These are phyloP conservation scores for Inga oerstediana DNA, from an alignment of 306 rosid genomes.

Conservation along the genomic window DNA sequence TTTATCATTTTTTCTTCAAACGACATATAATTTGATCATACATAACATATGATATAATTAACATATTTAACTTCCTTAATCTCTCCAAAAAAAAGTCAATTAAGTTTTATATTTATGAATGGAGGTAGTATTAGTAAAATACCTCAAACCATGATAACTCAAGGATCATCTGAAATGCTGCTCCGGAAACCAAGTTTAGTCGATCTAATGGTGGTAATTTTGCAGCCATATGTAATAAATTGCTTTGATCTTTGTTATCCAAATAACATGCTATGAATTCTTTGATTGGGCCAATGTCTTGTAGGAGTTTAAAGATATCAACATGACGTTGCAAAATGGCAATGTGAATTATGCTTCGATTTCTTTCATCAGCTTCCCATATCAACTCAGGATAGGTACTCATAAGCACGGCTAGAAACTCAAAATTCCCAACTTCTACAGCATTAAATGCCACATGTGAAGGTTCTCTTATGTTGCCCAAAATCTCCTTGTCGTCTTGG, in stretches of 20 bases:
- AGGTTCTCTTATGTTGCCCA: conserved; percentile 21
- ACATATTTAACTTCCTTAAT: no score
- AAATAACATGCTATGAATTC: conserved; percentile 20
- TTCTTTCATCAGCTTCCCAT: no score
- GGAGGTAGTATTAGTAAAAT: no score
- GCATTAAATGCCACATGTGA: conserved; percentile 35
- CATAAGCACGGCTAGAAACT: conserved; percentile 40
- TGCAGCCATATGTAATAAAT: neutral
- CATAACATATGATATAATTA: no score
- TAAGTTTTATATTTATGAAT: no score
- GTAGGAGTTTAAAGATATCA: neutral
- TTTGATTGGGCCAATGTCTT: conserved; percentile 26
- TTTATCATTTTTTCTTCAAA: no score
- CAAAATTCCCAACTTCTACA: conserved; percentile 42
- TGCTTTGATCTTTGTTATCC: conserved; percentile 1
- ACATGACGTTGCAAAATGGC: neutral
- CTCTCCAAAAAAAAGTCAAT: no score
- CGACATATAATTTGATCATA: no score
- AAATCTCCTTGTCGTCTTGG: neutral
- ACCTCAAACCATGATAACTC: neutral
- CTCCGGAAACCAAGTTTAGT: neutral
- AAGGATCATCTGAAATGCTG: neutral
- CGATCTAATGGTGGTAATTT: neutral
- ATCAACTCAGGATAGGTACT: conserved; percentile 29
- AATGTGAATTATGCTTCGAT: no score